Conservation (phyloP, 108 stramenopile genomes). For the Nitzschia palea region DNA sequence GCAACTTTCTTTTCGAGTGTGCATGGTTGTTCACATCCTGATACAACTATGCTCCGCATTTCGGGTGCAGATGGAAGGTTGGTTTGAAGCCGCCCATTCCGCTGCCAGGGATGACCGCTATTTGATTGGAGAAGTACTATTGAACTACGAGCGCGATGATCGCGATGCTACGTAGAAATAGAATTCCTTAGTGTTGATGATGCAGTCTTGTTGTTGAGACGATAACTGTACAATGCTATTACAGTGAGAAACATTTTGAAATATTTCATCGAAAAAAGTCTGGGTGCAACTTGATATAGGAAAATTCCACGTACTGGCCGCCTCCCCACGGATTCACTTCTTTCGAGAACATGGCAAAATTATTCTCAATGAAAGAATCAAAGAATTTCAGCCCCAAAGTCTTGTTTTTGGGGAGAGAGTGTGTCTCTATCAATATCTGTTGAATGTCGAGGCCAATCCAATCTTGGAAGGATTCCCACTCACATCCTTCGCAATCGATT, state of each 20-base stretch:
- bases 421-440: constrained; percentile 57
- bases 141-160: constrained; percentile 49
- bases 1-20: constrained; percentile 38
- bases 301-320: constrained; percentile 49
- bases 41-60: constrained; percentile 42
- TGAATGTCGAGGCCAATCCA: constrained; percentile 40
- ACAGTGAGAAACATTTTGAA: too few relatives aligned
- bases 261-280: constrained; percentile 24
- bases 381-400: constrained; percentile 30
- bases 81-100: constrained; percentile 78
- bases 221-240: too few relatives aligned
- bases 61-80: constrained; percentile 30
- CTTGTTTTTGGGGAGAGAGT: constrained; percentile 22
- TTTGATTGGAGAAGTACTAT: constrained; percentile 72
- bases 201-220: too few relatives aligned
- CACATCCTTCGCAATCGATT: constrained; percentile 74
- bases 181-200: too few relatives aligned
- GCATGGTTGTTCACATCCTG: constrained; percentile 34
- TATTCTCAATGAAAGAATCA: constrained; percentile 27
- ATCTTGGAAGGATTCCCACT: constrained; percentile 48
- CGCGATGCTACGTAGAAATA: too few relatives aligned
- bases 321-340: constrained; percentile 40
- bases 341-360: constrained; percentile 36
- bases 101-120: constrained; percentile 86
- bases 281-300: constrained; percentile 38